Base-by-base conservation (phyloP, 2,329 filamentous ascomycete genomes). In the Dryadomyces sulphureus region DNA sequence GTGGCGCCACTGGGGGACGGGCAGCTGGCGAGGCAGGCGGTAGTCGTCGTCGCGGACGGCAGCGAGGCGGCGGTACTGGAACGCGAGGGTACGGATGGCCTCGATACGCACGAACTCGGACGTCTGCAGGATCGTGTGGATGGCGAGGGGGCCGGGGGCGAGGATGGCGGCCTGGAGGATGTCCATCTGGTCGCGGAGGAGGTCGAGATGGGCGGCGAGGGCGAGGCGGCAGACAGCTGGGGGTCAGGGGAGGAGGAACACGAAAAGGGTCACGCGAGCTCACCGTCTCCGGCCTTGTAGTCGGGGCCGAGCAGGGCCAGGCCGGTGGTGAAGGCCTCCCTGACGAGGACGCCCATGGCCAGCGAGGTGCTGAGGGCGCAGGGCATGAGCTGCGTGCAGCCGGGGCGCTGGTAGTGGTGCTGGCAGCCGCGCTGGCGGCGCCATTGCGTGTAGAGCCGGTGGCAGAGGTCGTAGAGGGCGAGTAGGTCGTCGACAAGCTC, bases 311-410 rank as follows among this genome's bases (percentile, higher is more conserved):
- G 54, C 2, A 64, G 53, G 17, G 59, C 56, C 3, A 54, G 56
- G 9, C 59, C 62, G 19, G 55, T 54, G 16, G 58, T 55, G 44
- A 60, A 65, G 2, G 57, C 56, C 11, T 63, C 59, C 35, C 56
- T 54, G 46, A 64, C 51, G 30, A 54, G 49, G 32, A 42, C 44
- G 19, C 63, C 63, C 9, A 59, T 52, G 41, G 46, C 51, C 36
- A 66, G 53, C 17, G 63, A 65, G 1, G 59, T 58, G 48, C 56
- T 58, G 38, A 64, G 52, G 14, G 60, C 61, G 49, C 60, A 65
- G 14, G 43, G 22, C n/a, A n/a, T n/a, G n/a, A 6, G 22, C 22
- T 1, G 24, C 8, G 40, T 54, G 45, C 40, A 49, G 52, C 46
- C 45, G 21, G 47, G 49, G 2, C 50, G 50, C 17, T 49, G 53